Evolutionary conservation across 371 early-diverging fungal genomes (phyloP), one percentile per base, ranked within the genome.

Genomic region (Capniomyces stellatus): DNA sequence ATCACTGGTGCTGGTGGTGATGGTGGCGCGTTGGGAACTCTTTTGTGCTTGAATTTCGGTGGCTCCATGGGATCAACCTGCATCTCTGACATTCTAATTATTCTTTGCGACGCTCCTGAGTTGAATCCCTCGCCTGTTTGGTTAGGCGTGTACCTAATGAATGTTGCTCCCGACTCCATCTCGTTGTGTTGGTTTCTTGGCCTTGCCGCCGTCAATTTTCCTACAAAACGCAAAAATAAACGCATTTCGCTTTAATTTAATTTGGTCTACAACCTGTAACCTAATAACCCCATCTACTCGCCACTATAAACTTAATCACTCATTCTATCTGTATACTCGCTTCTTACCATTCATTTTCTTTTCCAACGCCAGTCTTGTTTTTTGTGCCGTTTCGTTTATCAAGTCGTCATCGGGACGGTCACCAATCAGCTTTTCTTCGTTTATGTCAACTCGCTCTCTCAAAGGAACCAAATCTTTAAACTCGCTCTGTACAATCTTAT

Each of bases 41-140:
- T 91, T 65, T 90, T 92, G 63, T 83, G 85, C 57, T 84, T 79
- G 66, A 89, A 87, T 56, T 77, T 80, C 18, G 96, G 85, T 41
- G 98, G 98, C 55, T 87, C 94, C 79, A 97, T 76, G 18, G 98
- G 98, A 63, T 97, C 98, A 2, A 80, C 75, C 19, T 92, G 95
- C 56, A 90, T 89, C 54, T 94, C 91, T 0, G 88, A 85, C 81
- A 97, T 89, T 46, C 84, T 75, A 59, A 97, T 88, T 44, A 97
- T 84, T 31, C 97, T 72, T 49, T 85, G 82, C 29, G 73, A 70
- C 6, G 79, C 76, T 27, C 85, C 79, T 24, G 80, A 74, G 54
- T 81, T 78, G 54, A 72, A 74, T 29, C 68, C 66, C 41, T 71
- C 74, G 18, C 75, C 76, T 48, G 70, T 75, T 52, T 83, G 76